A percentile compares a stretch with the other conserved stretches of the same genome.
Evolutionary conservation across 2,329 filamentous ascomycete genomes (phyloP).

Genomic region (Xylariaceae sp.): DNA sequence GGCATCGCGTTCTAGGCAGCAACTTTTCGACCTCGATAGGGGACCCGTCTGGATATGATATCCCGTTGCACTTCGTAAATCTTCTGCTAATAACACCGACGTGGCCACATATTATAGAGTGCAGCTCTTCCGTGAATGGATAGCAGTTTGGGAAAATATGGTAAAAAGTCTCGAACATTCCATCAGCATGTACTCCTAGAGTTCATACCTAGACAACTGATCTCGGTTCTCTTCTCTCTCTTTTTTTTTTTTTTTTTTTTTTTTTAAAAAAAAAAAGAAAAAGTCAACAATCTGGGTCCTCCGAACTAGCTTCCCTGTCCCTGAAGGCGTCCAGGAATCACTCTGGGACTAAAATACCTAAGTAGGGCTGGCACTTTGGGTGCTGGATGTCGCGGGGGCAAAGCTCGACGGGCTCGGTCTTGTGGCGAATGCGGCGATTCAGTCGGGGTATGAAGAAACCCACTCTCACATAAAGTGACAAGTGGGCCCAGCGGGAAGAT

Average conservation of each 20-base stretch:
- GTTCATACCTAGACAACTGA: not conserved
- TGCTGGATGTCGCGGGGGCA: constrained; percentile 51
- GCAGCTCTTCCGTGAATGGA: constrained; percentile 65
- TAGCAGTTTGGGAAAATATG: constrained; percentile 58
- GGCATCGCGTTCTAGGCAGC: constrained; percentile 57
- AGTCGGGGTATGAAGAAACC: constrained; percentile 25
- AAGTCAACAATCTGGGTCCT: constrained; percentile 58
- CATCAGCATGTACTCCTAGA: not conserved
- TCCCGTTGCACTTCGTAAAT: constrained; percentile 51
- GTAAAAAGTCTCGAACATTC: constrained; percentile 6
- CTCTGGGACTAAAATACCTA: constrained; percentile 56
- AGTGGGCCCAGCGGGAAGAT: constrained; percentile 19
- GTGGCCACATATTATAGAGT: constrained; percentile 44
- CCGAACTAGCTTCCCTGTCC: constrained; percentile 65
- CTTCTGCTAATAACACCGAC: constrained; percentile 43
- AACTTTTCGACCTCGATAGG: constrained; percentile 48
- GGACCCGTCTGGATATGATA: constrained; percentile 47
- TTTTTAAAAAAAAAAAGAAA: no score
- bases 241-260: no score
- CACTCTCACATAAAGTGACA: constrained; percentile 17
- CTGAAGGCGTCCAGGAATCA: constrained; percentile 67
- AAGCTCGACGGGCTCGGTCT: constrained; percentile 43
- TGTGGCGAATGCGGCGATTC: constrained; percentile 20
- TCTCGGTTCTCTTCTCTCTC: not conserved
- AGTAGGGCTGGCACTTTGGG: constrained; percentile 64